A percentile compares a stretch with the other conserved stretches of the same genome.
These are phyloP conservation scores for Amaranthus hypochondriacus DNA, from an alignment of 148 eudicot species.

Conservation along the genomic window DNA sequence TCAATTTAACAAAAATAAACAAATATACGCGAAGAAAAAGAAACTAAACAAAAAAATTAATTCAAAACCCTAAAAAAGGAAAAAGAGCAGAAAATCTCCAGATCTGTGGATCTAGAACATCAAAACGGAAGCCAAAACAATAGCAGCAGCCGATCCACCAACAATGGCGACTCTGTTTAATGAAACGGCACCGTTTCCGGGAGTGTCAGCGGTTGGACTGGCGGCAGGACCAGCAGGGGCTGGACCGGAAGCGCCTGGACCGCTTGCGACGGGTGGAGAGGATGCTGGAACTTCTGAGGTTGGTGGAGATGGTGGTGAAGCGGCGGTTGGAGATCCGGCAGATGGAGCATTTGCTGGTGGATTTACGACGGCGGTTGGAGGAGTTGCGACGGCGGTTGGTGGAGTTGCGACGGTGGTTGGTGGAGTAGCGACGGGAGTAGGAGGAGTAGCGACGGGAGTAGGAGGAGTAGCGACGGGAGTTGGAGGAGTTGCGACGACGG, in stretches of 20 bases:
- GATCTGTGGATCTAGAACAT: constrained; percentile 43
- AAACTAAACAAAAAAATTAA: not conserved
- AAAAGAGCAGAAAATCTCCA: constrained; percentile 1
- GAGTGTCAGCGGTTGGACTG: not conserved
- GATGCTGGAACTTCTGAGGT: not conserved
- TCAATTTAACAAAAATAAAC: constrained; percentile 16
- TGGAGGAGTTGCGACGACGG: constrained; percentile 16
- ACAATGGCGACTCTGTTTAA: constrained; percentile 35
- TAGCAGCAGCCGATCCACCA: constrained; percentile 44
- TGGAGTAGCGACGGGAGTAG: constrained; percentile 2
- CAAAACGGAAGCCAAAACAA: constrained; percentile 34
- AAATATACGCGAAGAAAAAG: constrained; percentile 13
- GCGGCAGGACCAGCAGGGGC: not conserved
- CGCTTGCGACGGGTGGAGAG: not conserved
- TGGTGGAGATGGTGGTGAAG: not conserved
- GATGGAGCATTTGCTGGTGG: not conserved
- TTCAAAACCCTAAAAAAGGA: constrained; percentile 2
- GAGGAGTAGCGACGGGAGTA: constrained; percentile 13
- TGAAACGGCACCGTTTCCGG: constrained; percentile 23
- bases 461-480: constrained; percentile 22
- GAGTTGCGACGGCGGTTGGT: not conserved
- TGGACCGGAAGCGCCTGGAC: not conserved
- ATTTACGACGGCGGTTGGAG: not conserved
- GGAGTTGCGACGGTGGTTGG: not conserved
- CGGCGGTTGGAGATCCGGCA: constrained; percentile 5